phyloP scores from a whole-genome alignment of 306 rosid species.

The Elaeagnus macrophylla region DNA sequence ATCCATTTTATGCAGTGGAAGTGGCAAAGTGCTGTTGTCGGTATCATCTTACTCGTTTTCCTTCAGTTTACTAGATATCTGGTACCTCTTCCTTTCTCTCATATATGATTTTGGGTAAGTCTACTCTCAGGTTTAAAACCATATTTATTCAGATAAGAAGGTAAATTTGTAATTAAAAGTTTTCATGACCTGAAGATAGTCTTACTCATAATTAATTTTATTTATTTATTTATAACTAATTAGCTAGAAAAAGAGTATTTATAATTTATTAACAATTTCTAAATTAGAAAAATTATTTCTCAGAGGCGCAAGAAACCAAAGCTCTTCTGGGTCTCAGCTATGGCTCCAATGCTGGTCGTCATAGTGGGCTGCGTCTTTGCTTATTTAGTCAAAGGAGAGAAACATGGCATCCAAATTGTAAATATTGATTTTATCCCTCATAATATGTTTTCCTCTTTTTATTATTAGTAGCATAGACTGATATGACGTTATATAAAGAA shows the following conservation, averaged over 20 bases:
- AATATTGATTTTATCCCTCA: not conserved
- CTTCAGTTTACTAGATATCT: constrained; percentile 41
- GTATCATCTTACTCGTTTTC: constrained; percentile 38
- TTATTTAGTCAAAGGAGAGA: constrained; percentile 36
- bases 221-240: not conserved
- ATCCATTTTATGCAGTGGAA: constrained; percentile 36
- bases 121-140: too few species aligned
- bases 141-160: too few species aligned
- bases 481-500: too few species aligned
- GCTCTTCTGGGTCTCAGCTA: constrained; percentile 79
- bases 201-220: constrained; percentile 1
- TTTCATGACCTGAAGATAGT: not conserved
- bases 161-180: too few species aligned
- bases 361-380: constrained; percentile 45
- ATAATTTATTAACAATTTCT: not conserved
- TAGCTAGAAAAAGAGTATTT: not conserved
- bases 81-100: constrained; percentile 29
- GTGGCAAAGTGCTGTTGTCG: constrained; percentile 65
- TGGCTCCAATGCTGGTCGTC: constrained; percentile 59
- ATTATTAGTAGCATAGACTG: not conserved
- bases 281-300: not conserved
- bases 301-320: constrained; percentile 54
- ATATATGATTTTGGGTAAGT: too few species aligned
- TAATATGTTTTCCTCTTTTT: not conserved
- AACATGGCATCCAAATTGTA: constrained; percentile 68